phyloP scores from a whole-genome alignment of 805 yeast genomes.

The Metschnikowia kofuensis region DNA sequence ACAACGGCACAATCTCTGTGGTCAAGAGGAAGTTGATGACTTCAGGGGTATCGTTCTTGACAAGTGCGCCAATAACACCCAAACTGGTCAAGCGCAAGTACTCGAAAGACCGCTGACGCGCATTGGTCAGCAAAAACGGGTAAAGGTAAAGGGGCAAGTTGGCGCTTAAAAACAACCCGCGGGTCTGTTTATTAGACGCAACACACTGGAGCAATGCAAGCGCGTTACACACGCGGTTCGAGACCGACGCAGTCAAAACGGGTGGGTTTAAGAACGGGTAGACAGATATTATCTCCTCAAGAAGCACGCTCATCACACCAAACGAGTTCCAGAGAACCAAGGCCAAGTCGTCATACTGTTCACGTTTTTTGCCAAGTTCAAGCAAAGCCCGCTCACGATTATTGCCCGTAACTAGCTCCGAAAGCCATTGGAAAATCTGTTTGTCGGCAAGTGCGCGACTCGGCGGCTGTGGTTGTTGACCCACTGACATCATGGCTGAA shows the following conservation, averaged over 20 bases:
- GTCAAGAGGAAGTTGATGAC: conserved; percentile 87
- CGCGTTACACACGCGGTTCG: conserved; percentile 94
- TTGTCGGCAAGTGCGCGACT: conserved; percentile 52
- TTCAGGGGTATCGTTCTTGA: conserved; percentile 92
- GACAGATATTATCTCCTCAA: conserved; percentile 86
- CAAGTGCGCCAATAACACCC: conserved; percentile 96
- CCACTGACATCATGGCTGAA: neutral
- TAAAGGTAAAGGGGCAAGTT: conserved; percentile 89
- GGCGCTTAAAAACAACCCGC: conserved; percentile 79
- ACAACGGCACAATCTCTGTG: conserved; percentile 95
- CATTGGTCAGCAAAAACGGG: conserved; percentile 89
- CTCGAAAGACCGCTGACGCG: conserved; percentile 90
- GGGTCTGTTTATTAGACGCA: conserved; percentile 90
- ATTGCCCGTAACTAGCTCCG: conserved; percentile 85
- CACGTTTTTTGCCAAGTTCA: conserved; percentile 91
- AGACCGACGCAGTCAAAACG: conserved; percentile 74
- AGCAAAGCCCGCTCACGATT: conserved; percentile 89
- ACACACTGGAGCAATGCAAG: conserved; percentile 93
- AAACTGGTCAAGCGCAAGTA: conserved; percentile 87
- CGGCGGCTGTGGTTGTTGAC: conserved; percentile 1
- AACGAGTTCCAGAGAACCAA: conserved; percentile 91
- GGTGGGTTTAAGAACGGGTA: conserved; percentile 91
- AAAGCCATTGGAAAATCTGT: conserved; percentile 85
- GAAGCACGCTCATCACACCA: conserved; percentile 90
- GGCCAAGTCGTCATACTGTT: conserved; percentile 91